Evolutionary conservation across 2,329 filamentous ascomycete species (phyloP).

Genomic region (Colletotrichum chlorophyti): DNA sequence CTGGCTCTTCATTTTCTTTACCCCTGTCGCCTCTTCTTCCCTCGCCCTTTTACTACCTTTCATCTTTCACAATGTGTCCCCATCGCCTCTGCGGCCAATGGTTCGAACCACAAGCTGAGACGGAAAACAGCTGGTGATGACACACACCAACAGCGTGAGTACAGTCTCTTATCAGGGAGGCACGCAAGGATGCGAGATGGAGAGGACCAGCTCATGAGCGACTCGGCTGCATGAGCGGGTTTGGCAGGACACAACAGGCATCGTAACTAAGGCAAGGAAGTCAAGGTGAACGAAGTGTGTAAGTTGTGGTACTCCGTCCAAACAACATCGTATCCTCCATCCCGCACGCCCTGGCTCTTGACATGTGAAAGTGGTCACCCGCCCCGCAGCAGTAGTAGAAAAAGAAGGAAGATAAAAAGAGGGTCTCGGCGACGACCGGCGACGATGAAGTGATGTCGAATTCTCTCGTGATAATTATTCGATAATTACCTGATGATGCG

Average conservation of each 20-base stretch:
- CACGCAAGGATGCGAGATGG: too few relatives aligned
- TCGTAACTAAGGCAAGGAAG: too few relatives aligned
- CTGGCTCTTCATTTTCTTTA: not conserved
- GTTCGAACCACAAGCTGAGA: slow-evolving; percentile 18
- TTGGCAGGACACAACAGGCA: too few relatives aligned
- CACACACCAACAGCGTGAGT: too few relatives aligned
- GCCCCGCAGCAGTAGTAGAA: slow-evolving; percentile 4
- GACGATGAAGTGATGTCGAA: not conserved
- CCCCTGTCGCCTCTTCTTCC: not conserved
- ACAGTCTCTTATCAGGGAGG: too few relatives aligned
- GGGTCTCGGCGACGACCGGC: not conserved
- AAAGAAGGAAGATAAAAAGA: not conserved
- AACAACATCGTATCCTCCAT: too few relatives aligned
- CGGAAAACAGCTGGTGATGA: too few relatives aligned
- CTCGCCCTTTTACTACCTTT: not conserved
- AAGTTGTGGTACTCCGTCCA: too few relatives aligned
- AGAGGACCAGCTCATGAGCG: too few relatives aligned
- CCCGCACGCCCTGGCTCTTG: slow-evolving; percentile 12
- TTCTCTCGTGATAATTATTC: not conserved
- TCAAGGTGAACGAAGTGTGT: not conserved
- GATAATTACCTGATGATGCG: slow-evolving; percentile 2
- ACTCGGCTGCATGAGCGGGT: too few relatives aligned
- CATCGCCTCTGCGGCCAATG: not conserved
- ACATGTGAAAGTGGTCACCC: slow-evolving; percentile 26
- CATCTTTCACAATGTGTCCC: too few relatives aligned